phyloP scores from a whole-genome alignment of 805 yeast genomes.

The Teunomyces funiuensis region DNA sequence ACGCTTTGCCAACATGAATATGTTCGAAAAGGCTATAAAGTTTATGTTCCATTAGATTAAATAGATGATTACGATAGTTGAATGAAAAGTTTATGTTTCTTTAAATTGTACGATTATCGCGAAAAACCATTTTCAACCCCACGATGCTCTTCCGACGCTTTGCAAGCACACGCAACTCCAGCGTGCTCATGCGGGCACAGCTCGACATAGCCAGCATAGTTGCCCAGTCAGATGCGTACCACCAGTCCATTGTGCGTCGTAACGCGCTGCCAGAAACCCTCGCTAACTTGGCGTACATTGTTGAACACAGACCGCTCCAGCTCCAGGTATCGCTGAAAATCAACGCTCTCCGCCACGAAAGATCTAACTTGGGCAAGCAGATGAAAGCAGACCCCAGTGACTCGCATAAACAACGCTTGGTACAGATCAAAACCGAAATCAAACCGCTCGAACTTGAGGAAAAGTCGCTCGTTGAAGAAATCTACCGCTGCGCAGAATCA shows the following conservation, averaged over 20 bases:
- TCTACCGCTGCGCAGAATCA: conserved; percentile 43
- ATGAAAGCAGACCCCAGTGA: conserved; percentile 16
- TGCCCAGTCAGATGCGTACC: conserved; percentile 18
- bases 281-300: conserved; percentile 24
- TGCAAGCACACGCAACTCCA: conserved; percentile 13
- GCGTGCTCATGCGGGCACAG: conserved; percentile 20
- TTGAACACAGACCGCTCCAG: conserved; percentile 25
- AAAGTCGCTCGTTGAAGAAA: conserved; percentile 30
- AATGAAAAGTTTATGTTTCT: too few relatives aligned
- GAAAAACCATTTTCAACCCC: background rate
- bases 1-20: conserved; percentile 7
- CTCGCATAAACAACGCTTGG: conserved; percentile 18
- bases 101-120: background rate
- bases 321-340: conserved; percentile 21
- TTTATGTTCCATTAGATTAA: conserved; percentile 9
- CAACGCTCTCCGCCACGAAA: conserved; percentile 25
- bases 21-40: conserved; percentile 9
- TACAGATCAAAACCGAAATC: conserved; percentile 24
- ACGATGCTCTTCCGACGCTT: conserved; percentile 3
- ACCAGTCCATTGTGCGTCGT: conserved; percentile 30
- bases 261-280: conserved; percentile 16
- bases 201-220: conserved; percentile 25
- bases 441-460: conserved; percentile 25
- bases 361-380: conserved; percentile 25
- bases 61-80: background rate